Conservation (phyloP, 495 filamentous ascomycete species). For the Penicillium canariense region DNA sequence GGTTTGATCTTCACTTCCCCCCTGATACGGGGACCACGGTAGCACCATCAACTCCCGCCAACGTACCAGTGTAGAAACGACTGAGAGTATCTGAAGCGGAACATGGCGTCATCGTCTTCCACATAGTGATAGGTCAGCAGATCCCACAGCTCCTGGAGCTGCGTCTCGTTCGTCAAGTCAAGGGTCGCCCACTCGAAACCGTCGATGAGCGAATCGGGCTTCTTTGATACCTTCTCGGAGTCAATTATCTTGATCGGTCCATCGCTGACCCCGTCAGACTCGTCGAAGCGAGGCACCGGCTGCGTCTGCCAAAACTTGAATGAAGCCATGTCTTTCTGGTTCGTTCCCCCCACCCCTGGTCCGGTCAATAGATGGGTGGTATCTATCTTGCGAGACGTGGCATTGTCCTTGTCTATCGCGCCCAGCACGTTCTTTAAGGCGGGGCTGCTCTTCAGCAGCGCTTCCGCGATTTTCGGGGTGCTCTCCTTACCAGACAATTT, state of each 20-base stretch:
- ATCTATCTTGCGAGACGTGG: slow-evolving; percentile 67
- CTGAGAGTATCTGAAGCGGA: slow-evolving; percentile 89
- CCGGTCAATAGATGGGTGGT: slow-evolving; percentile 81
- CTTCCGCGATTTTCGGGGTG: too few relatives aligned
- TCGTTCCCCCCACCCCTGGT: slow-evolving; percentile 69
- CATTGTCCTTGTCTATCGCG: slow-evolving; percentile 42
- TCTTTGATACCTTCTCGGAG: slow-evolving; percentile 69
- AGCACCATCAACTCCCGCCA: too few relatives aligned
- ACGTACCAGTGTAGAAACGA: slow-evolving; percentile 87
- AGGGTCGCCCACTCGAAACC: slow-evolving; percentile 94
- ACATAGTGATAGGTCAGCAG: slow-evolving; percentile 91
- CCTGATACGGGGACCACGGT: too few relatives aligned
- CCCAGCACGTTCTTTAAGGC: slow-evolving; percentile 49
- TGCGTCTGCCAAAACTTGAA: slow-evolving; percentile 99
- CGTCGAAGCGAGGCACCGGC: slow-evolving; percentile 82
- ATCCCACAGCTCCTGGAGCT: slow-evolving; percentile 82
- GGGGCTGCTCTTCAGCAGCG: slow-evolving; percentile 50
- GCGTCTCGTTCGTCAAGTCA: slow-evolving; percentile 67
- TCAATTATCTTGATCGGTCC: slow-evolving; percentile 70
- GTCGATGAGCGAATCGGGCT: slow-evolving; percentile 61
- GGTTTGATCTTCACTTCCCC: too few relatives aligned
- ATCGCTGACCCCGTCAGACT: slow-evolving; percentile 44
- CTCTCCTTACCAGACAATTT: too few relatives aligned
- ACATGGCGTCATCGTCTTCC: slow-evolving; percentile 94
- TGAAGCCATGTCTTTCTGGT: slow-evolving; percentile 89